These are phyloP conservation scores for Rhizophagus prolifer DNA, from an alignment of 192 early-diverging fungal species.

Conservation along the genomic window DNA sequence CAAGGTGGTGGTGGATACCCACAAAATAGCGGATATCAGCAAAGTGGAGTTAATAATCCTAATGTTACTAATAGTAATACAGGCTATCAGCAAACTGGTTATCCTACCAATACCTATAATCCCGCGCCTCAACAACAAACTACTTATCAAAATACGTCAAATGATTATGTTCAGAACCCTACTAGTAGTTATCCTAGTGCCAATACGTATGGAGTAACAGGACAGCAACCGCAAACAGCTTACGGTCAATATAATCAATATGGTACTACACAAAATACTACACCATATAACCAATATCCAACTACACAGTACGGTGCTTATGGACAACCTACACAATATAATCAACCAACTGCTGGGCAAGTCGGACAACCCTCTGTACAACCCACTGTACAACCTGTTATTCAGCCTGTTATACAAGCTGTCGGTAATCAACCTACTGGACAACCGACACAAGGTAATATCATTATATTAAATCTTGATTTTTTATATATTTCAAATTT, in stretches of 20 bases:
- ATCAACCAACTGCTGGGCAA: constrained; percentile 4
- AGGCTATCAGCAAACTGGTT: constrained; percentile 14
- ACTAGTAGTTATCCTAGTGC: constrained; percentile 14
- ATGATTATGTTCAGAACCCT: constrained; percentile 7
- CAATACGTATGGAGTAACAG: background rate
- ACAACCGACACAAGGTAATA: background rate
- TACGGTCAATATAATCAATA: constrained; percentile 19
- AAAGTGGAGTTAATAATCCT: background rate
- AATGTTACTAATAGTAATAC: background rate
- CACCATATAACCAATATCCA: constrained; percentile 24
- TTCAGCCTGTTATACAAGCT: background rate
- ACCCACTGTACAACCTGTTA: background rate
- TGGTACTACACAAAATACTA: background rate
- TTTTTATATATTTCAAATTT: background rate
- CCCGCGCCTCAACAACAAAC: constrained; percentile 3
- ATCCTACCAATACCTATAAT: constrained; percentile 11
- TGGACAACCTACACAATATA: constrained; percentile 22
- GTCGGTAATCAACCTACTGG: background rate
- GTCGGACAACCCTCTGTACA: background rate
- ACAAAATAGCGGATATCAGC: constrained; percentile 9
- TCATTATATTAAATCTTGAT: background rate
- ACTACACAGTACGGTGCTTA: constrained; percentile 21
- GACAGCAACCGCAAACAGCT: constrained; percentile 8
- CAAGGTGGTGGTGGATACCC: background rate
- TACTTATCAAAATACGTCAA: constrained; percentile 21